Percentiles rank a stretch among this genome's conserved stretches.
These are phyloP conservation scores for Tolypocladium nubicola DNA, from an alignment of 2,329 filamentous ascomycete genomes.

Conservation along the genomic window DNA sequence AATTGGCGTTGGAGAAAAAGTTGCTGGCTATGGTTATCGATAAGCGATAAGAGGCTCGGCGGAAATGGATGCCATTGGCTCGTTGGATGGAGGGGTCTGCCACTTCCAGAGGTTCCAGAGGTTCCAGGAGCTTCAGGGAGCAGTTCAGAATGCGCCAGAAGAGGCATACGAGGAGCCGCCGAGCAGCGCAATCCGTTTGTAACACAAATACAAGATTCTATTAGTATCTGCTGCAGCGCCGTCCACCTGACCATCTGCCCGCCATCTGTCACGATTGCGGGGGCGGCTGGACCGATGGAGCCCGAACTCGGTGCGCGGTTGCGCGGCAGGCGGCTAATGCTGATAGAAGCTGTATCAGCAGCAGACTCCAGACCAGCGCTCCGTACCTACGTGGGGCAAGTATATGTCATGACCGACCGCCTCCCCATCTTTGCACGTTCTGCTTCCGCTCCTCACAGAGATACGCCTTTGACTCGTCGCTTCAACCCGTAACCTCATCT, in stretches of 20 bases:
- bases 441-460: neutral
- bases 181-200: neutral
- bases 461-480: neutral
- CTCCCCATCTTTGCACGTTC: neutral
- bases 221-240: neutral
- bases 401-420: neutral
- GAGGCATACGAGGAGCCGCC: neutral
- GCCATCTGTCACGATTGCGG: neutral
- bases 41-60: neutral
- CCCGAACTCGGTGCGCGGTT: conserved; percentile 4
- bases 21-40: neutral
- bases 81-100: neutral
- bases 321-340: conserved; percentile 2
- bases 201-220: neutral
- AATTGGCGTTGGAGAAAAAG: neutral
- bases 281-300: neutral
- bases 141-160: neutral
- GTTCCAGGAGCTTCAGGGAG: neutral
- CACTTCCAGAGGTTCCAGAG: neutral
- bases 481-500: neutral
- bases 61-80: neutral
- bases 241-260: neutral
- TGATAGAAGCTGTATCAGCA: neutral
- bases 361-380: too few species aligned
- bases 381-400: conserved; percentile 1